These are phyloP conservation scores for Berberis thunbergii DNA, from an alignment of 164 flowering plant species.

Conservation along the genomic window DNA sequence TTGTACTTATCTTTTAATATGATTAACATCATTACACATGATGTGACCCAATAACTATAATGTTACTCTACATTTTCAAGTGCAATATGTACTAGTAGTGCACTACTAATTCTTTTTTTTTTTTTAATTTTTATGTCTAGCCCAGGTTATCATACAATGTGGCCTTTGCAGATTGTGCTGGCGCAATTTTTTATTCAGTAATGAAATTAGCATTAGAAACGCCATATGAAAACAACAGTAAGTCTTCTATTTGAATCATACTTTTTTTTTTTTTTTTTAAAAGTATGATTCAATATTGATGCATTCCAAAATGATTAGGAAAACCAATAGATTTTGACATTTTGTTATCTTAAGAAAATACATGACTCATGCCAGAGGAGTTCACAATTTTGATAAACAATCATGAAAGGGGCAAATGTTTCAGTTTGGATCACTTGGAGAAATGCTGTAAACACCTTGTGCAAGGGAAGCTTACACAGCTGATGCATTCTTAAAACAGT, in stretches of 20 bases:
- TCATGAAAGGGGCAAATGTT: no score
- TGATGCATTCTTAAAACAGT: no score
- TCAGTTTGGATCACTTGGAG: no score
- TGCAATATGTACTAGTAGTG: neutral
- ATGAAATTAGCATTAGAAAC: conserved; percentile 67
- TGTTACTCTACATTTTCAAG: neutral
- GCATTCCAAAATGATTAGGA: neutral
- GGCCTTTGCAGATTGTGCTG: conserved; percentile 65
- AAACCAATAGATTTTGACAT: no score
- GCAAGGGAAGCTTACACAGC: no score
- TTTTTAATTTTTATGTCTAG: neutral
- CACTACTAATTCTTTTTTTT: neutral
- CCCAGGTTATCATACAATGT: conserved; percentile 77
- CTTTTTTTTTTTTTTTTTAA: neutral
- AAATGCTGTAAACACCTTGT: no score
- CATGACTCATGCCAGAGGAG: no score
- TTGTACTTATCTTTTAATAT: no score
- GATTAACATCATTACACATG: no score
- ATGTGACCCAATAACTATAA: neutral
- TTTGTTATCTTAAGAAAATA: no score
- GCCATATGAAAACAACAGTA: conserved; percentile 44
- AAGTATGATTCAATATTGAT: neutral
- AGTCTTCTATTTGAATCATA: conserved; percentile 12
- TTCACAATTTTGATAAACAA: no score
- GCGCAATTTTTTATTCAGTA: conserved; percentile 77